A percentile compares a stretch with the other conserved stretches of the same genome.
phyloP scores from a whole-genome alignment of 176 grass and related monocot genomes.

The Cenchrus purpureus region DNA sequence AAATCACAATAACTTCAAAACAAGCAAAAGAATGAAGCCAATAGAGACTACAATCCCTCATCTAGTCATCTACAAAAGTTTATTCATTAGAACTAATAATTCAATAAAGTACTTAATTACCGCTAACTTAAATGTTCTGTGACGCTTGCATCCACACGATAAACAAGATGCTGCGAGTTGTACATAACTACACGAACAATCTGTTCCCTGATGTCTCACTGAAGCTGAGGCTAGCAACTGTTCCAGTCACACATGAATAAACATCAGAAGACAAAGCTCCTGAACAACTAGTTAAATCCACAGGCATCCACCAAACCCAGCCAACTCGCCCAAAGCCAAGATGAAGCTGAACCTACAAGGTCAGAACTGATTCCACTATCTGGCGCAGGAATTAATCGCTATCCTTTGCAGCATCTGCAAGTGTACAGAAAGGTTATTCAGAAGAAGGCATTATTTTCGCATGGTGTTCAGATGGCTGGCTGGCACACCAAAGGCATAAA shows the following conservation, averaged over 20 bases:
- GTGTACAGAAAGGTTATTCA: conserved; percentile 19
- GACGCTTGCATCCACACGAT: conserved; percentile 14
- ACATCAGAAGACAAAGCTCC: conserved; percentile 29
- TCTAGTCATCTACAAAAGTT: neutral
- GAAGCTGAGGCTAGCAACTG: neutral
- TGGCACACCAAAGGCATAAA: neutral
- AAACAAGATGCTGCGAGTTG: conserved; percentile 9
- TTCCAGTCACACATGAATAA: conserved; percentile 13
- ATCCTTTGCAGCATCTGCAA: conserved; percentile 48
- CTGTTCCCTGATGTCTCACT: conserved; percentile 11
- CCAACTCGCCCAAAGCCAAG: conserved; percentile 2
- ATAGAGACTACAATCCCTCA: neutral
- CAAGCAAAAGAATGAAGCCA: neutral
- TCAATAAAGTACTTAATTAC: neutral
- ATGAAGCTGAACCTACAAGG: conserved; percentile 21
- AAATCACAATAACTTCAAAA: neutral
- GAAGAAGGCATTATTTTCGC: neutral
- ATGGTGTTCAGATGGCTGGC: neutral
- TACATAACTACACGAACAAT: conserved; percentile 33
- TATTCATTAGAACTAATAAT: neutral
- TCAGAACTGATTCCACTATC: conserved; percentile 41
- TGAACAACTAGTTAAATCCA: conserved; percentile 24
- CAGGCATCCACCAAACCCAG: conserved; percentile 5
- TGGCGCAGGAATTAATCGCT: conserved; percentile 11
- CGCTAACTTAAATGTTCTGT: neutral